Evolutionary conservation across 352 stramenopile species (phyloP), one percentile per base, ranked within the genome.

Genomic region (Phytophthora colocasiae): DNA sequence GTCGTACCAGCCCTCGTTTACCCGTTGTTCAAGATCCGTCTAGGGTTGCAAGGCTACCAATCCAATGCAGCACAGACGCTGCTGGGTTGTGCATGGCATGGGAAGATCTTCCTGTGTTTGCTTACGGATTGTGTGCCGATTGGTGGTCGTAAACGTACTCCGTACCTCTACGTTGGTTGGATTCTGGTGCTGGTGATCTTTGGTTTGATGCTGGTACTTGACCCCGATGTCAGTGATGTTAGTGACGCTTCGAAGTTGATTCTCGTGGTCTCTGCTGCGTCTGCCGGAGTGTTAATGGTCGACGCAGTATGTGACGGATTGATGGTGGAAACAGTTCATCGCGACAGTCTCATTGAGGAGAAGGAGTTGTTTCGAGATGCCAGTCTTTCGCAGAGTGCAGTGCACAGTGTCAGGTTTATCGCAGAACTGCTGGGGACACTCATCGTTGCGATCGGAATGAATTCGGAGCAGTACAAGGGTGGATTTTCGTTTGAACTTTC

Each of bases 271-370:
- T 64, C 74, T 10, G 63, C 87, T 19, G 81, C 81, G 1, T 93
- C 91, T 17, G 50, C 92, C 6, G 68, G 63, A 6, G 66, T 69
- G 34, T 60, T 76, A 7, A 53, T 93, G 22, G 80, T 85, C 1
- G 85, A 95, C 39, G 83, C 91, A n/a, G 77, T 78, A 7, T 90
- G 82, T 57, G 87, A 95, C 46, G 85, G 81, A 0, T 50, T 93
- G 39, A 88, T 95, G 80, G 85, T 93, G 54, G 83, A 94, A 75
- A 86, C 83, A 38, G 81, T 87, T 3, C 82, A 93, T 44, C 73
- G 75, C 5, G 81, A 92, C 46, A 77, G 63, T 6, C 73, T 89
- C 39, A 51, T 64, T 7, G 29, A 64, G 34, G 38, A 63, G 29
- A 22, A 9, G 22, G 6, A 39, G 8, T 8, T 45, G 19, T 34